Conservation (phyloP, 2,329 filamentous ascomycete species). For the Aspergillus pseudoviridinutans region DNA sequence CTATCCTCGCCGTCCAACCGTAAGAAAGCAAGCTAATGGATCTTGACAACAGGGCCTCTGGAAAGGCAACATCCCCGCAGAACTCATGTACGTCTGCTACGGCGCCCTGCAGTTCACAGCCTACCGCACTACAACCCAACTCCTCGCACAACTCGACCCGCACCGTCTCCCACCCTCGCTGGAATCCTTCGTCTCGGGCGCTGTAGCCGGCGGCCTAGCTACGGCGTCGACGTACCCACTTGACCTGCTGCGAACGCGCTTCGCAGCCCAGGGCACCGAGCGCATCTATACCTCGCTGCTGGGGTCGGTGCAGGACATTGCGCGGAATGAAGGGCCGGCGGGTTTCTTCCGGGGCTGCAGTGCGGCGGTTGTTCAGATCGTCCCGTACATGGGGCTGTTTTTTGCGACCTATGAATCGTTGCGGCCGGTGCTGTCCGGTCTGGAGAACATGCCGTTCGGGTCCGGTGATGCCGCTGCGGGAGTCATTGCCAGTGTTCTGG, state of each 20-base stretch:
- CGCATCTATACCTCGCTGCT: constrained; percentile 72
- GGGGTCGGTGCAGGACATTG: constrained; percentile 68
- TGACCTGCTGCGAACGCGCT: constrained; percentile 87
- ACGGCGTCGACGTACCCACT: constrained; percentile 87
- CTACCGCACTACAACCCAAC: constrained; percentile 71
- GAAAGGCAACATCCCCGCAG: constrained; percentile 97
- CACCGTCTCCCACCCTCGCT: constrained; percentile 59
- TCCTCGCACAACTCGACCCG: constrained; percentile 54
- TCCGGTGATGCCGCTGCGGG: constrained; percentile 81
- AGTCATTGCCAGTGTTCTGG: constrained; percentile 69
- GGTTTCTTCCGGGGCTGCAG: constrained; percentile 88
- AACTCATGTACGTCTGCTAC: constrained; percentile 90
- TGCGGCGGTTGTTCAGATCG: constrained; percentile 79
- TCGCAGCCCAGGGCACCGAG: constrained; percentile 85
- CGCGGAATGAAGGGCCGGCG: constrained; percentile 64
- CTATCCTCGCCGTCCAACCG: not conserved
- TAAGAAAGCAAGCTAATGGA: not conserved
- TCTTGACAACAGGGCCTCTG: constrained; percentile 59
- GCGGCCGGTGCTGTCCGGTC: constrained; percentile 51
- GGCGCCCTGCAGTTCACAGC: constrained; percentile 83
- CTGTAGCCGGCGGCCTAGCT: constrained; percentile 73
- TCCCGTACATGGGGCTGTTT: constrained; percentile 96
- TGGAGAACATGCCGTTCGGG: constrained; percentile 60
- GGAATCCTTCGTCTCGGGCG: constrained; percentile 80
- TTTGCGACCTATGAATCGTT: constrained; percentile 84